A percentile compares a stretch with the other conserved stretches of the same genome.
These are phyloP conservation scores for Penicillium sp. DNA, from an alignment of 2,329 filamentous ascomycete genomes.

Conservation along the genomic window DNA sequence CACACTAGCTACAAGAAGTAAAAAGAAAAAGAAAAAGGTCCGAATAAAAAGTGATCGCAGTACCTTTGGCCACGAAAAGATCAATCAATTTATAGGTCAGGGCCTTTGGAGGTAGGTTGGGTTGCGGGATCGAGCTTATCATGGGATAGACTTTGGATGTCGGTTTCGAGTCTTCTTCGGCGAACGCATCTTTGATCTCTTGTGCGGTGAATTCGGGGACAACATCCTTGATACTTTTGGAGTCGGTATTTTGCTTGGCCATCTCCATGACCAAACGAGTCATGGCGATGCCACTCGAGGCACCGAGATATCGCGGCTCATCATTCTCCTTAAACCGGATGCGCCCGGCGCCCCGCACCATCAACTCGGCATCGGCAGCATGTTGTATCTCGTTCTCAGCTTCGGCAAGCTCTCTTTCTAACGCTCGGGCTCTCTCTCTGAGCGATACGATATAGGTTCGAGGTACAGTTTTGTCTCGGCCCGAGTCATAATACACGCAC, in stretches of 20 bases:
- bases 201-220: conserved; percentile 71
- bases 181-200: conserved; percentile 66
- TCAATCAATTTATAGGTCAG: conserved; percentile 77
- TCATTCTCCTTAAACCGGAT: conserved; percentile 82
- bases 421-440: conserved; percentile 76
- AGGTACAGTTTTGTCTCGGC: conserved; percentile 80
- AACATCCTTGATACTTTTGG: conserved; percentile 86
- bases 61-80: conserved; percentile 81
- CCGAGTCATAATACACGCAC: conserved; percentile 94
- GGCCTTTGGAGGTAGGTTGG: conserved; percentile 67
- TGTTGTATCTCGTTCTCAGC: conserved; percentile 74
- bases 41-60: conserved; percentile 1
- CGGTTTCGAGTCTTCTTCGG: conserved; percentile 62
- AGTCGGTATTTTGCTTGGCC: conserved; percentile 88
- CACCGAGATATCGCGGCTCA: conserved; percentile 85
- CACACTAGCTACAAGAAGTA: background rate
- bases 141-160: conserved; percentile 83
- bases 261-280: conserved; percentile 93
- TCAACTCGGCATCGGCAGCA: conserved; percentile 71
- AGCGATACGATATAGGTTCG: conserved; percentile 90
- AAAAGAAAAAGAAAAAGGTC: background rate
- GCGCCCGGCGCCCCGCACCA: conserved; percentile 80
- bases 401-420: conserved; percentile 77
- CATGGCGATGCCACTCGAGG: conserved; percentile 93
- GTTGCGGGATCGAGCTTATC: conserved; percentile 79